Evolutionary conservation across 345 rosid species (phyloP).

Genomic region (Boechera divaricarpa): DNA sequence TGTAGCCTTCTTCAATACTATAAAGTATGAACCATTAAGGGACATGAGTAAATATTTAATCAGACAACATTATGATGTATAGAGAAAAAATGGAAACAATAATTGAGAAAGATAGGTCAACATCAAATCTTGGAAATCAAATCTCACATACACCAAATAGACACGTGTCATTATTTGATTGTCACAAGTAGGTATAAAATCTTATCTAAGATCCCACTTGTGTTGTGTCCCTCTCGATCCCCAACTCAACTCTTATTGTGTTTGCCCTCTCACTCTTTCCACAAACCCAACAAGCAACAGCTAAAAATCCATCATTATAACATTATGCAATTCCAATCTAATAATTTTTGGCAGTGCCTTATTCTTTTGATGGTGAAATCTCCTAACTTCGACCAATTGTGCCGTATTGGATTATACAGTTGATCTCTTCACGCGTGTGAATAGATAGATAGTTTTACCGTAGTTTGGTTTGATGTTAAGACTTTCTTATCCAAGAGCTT

Average conservation of each 20-base stretch:
- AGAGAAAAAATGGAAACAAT: constrained; percentile 29
- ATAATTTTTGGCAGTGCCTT: constrained; percentile 19
- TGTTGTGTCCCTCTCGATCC: constrained; percentile 38
- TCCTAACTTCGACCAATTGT: constrained; percentile 1
- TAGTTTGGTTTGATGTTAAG: neutral
- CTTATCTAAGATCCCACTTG: constrained; percentile 45
- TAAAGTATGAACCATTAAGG: constrained; percentile 20
- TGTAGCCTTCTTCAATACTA: constrained; percentile 6
- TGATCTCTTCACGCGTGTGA: neutral
- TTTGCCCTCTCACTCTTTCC: constrained; percentile 40
- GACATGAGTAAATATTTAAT: neutral
- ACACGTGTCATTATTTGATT: constrained; percentile 37
- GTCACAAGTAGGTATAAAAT: constrained; percentile 46
- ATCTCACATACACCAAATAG: constrained; percentile 46
- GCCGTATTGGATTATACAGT: neutral
- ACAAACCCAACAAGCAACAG: constrained; percentile 40
- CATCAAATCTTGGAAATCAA: constrained; percentile 48
- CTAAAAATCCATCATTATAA: constrained; percentile 30
- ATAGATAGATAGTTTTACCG: neutral
- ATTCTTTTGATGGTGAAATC: constrained; percentile 32
- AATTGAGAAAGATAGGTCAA: constrained; percentile 47
- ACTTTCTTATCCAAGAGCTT: neutral
- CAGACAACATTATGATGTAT: constrained; percentile 31
- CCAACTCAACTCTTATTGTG: constrained; percentile 33
- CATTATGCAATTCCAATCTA: constrained; percentile 21